A percentile compares a stretch with the other conserved stretches of the same genome.
phyloP scores from a whole-genome alignment of 2,329 filamentous ascomycete species.

The Paracoccidioides brasiliensis region DNA sequence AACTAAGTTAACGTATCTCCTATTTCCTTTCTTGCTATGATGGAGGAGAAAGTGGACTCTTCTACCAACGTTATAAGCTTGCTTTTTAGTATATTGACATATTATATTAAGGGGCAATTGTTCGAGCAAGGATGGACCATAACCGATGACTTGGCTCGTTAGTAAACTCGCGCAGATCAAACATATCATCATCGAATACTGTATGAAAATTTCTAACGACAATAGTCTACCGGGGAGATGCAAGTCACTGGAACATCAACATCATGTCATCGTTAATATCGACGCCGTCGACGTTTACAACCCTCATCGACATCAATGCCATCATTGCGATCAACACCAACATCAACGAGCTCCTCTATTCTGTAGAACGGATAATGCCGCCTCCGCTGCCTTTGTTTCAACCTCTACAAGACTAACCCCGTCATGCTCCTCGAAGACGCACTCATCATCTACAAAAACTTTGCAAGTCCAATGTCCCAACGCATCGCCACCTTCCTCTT shows the following conservation, averaged over 20 bases:
- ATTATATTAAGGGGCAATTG: no score
- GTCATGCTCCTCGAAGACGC: constrained; percentile 35
- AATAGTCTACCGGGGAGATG: neutral
- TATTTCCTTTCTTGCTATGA: no score
- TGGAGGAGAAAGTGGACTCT: no score
- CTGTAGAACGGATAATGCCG: constrained; percentile 31
- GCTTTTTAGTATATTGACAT: no score
- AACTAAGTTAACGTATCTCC: no score
- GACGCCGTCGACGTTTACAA: neutral
- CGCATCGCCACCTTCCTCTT: constrained; percentile 9
- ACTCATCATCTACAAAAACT: constrained; percentile 37
- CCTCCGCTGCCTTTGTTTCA: constrained; percentile 42
- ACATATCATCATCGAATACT: no score
- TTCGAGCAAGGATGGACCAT: no score
- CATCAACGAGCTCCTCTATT: neutral
- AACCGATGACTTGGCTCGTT: no score
- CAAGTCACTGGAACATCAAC: neutral
- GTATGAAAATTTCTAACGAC: neutral
- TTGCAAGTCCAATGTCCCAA: constrained; percentile 26
- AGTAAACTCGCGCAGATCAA: no score
- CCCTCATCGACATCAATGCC: neutral
- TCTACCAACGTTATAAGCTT: no score
- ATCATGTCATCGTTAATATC: neutral
- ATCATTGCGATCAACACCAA: neutral
- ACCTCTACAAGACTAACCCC: constrained; percentile 41